phyloP scores from a whole-genome alignment of 805 yeast genomes.

The Metschnikowia bowlesiae region DNA sequence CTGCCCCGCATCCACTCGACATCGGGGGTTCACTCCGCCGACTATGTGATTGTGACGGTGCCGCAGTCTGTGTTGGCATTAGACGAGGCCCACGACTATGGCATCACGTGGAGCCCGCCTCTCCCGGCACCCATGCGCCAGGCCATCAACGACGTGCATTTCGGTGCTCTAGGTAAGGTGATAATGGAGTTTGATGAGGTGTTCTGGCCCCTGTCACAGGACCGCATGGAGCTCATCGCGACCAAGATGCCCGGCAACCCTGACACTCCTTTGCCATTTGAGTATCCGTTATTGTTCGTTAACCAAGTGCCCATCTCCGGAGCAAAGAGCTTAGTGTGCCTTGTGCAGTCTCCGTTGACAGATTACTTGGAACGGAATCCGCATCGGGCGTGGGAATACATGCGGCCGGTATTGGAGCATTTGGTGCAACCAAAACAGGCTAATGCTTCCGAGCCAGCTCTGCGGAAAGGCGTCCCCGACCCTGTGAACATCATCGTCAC shows the following conservation, averaged over 20 bases:
- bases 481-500: constrained; percentile 44
- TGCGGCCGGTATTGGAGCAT: constrained; percentile 47
- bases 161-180: constrained; percentile 71
- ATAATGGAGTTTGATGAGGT: constrained; percentile 58
- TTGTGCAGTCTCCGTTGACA: constrained; percentile 73
- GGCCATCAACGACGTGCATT: constrained; percentile 47
- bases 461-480: constrained; percentile 8
- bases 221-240: constrained; percentile 20
- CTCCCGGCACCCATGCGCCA: constrained; percentile 44
- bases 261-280: constrained; percentile 43
- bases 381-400: constrained; percentile 49
- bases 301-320: constrained; percentile 42
- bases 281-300: constrained; percentile 57
- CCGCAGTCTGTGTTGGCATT: constrained; percentile 69
- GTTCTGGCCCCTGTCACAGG: constrained; percentile 52
- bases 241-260: constrained; percentile 6
- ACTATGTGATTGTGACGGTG: constrained; percentile 66
- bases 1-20: constrained; percentile 23
- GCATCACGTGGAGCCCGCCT: constrained; percentile 52
- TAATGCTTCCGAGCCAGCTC: too few species aligned
- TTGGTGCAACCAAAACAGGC: not conserved
- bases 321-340: constrained; percentile 46
- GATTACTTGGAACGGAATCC: constrained; percentile 51
- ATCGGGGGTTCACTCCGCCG: constrained; percentile 35
- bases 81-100: constrained; percentile 33